Evolutionary conservation across 164 flowering plant genomes (phyloP), one percentile per base, ranked within the genome.

Genomic region (Vitis labrusca): DNA sequence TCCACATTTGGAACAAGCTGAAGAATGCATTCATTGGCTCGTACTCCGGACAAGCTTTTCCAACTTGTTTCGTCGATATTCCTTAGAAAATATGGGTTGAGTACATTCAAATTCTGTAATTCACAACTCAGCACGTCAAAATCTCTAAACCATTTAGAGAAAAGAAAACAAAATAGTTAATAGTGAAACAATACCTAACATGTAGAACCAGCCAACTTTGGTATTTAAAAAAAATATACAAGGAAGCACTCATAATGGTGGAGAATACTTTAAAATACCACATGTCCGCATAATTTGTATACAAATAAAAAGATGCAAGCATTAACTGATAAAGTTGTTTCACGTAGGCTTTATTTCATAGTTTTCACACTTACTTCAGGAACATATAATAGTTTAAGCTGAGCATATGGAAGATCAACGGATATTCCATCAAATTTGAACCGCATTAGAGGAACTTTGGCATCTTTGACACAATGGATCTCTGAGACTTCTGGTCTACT

Each of bases 1-100:
- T 80, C 80, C 64, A 82, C 27, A 66, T 84, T 73, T 73, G 92
- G 89, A 61, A 88, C 85, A 66, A 81, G 90, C 71, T 78, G 83
- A 72, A 83, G 82, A 58, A 88, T 80, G 53, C 74, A 54, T 32
- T 67, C 74, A 64, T 86, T 88, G 1, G 81, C 87, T 61, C 77
- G 84, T 47, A 85, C 86, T 4, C 87, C 92, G 64, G 90, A 86
- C 75, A 88, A 80, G 72, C 88, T 82, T 74, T 64, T 85, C 87
- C 81, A 85, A 61, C 92, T 83, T 14, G 80, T 80, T 61, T 86
- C 90, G 69, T 82, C 89, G 67, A 86, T 74, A 50, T 78, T 71
- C 62, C 61, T 64, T 52, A 83, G 63, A 50, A 75, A 69, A 27
- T 67, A 69, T 11, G 84, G 90, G 49, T 82, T 69, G 30, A 81